Percentiles rank a stretch among this genome's conserved stretches.
Evolutionary conservation across 306 rosid genomes (phyloP).

Genomic region (Vicia faba): DNA sequence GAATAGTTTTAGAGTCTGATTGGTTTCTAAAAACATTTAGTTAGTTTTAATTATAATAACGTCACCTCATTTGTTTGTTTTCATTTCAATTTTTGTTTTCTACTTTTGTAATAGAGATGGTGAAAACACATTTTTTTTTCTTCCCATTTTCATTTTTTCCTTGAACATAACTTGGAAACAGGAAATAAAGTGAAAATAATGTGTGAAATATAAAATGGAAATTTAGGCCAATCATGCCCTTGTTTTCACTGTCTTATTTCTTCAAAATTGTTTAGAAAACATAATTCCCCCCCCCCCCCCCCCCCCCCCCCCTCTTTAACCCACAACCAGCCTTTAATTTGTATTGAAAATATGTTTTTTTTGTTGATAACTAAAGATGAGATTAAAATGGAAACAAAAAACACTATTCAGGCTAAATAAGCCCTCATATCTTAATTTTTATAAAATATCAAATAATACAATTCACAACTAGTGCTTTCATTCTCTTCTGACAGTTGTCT

Average conservation of each 20-base stretch:
- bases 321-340: neutral
- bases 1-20: neutral
- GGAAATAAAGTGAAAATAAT: neutral
- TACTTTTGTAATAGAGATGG: neutral
- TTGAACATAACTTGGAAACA: neutral
- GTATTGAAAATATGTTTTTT: neutral
- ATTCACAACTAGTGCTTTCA: neutral
- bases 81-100: neutral
- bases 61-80: neutral
- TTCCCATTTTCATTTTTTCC: neutral
- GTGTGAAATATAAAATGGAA: neutral
- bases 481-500: slow-evolving; percentile 26
- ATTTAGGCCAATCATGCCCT: neutral
- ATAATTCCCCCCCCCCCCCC: too few species aligned
- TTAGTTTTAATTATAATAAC: neutral
- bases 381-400: neutral
- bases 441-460: neutral
- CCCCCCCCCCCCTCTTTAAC: too few species aligned
- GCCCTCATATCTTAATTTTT: slow-evolving; percentile 5
- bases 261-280: neutral
- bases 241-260: neutral
- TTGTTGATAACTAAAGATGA: neutral
- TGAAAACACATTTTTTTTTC: neutral
- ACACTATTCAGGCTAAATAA: neutral
- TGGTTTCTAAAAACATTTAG: neutral